Evolutionary conservation across 768 basidiomycete species (phyloP).

Genomic region (Lentinula guzmanii): DNA sequence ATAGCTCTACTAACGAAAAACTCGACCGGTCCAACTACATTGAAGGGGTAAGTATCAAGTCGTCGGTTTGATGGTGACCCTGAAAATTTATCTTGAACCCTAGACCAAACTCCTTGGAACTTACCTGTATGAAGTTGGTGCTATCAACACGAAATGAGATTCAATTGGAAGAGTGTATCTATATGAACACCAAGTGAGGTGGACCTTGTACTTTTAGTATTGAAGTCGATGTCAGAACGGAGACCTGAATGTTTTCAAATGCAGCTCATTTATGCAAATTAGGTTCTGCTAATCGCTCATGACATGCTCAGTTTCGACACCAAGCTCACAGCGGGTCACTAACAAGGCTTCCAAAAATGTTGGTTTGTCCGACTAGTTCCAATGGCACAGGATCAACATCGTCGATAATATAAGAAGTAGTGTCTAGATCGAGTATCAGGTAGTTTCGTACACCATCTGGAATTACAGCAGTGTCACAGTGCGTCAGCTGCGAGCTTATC

Average conservation of each 20-base stretch:
- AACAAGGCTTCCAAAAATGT: background rate
- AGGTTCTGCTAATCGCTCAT: background rate
- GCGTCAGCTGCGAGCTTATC: no score
- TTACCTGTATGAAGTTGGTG: conserved; percentile 53
- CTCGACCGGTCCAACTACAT: conserved; percentile 68
- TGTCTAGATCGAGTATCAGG: no score
- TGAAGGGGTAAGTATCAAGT: conserved; percentile 36
- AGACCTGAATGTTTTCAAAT: background rate
- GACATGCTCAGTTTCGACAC: no score
- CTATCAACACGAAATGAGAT: background rate
- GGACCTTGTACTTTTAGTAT: background rate
- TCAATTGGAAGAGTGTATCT: background rate
- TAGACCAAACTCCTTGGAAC: conserved; percentile 48
- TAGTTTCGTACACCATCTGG: no score
- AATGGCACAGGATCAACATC: no score
- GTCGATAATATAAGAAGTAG: no score
- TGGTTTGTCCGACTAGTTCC: background rate
- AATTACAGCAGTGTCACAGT: no score
- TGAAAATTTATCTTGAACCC: background rate
- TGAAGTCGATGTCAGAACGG: background rate
- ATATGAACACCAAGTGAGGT: background rate
- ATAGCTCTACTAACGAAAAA: conserved; percentile 70
- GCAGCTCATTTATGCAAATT: background rate
- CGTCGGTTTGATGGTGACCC: background rate
- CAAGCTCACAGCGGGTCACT: no score